Evolutionary conservation across 495 filamentous ascomycete genomes (phyloP).

Genomic region (Oidiodendron maius): DNA sequence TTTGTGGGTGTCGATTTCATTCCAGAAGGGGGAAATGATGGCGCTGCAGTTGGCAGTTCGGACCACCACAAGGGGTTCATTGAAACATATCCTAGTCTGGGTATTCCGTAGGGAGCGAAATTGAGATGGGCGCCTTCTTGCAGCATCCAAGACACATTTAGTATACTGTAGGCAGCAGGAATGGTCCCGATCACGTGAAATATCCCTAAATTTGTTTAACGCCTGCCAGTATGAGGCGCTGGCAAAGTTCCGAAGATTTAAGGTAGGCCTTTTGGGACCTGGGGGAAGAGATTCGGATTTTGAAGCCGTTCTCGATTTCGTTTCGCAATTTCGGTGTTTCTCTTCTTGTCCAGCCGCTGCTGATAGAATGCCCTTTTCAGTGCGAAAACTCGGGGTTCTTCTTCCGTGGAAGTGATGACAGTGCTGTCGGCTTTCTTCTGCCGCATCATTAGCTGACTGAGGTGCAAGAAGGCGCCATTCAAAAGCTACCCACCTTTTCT

Average conservation of each 20-base stretch:
- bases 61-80: too few species aligned
- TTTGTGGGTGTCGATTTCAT: too few species aligned
- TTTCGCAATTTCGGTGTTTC: conserved; percentile 73
- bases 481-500: conserved; percentile 33
- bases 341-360: conserved; percentile 70
- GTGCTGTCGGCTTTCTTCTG: conserved; percentile 18
- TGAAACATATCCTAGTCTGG: too few species aligned
- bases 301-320: conserved; percentile 76
- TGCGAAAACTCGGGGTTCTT: conserved; percentile 74
- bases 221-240: too few species aligned
- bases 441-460: neutral
- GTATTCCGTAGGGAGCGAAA: too few species aligned
- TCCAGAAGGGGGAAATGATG: too few species aligned
- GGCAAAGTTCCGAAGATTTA: conserved; percentile 8
- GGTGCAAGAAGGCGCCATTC: neutral
- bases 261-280: conserved; percentile 57
- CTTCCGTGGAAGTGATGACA: conserved; percentile 26
- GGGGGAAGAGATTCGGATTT: conserved; percentile 74
- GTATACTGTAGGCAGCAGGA: too few species aligned
- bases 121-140: too few species aligned
- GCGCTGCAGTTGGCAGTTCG: too few species aligned
- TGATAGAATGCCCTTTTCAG: conserved; percentile 86
- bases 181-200: too few species aligned
- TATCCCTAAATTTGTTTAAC: neutral
- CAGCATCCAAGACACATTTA: too few species aligned